Percentiles rank a stretch among this genome's conserved stretches.
Conservation (phyloP, 805 yeast species). For the Metschnikowia anglica region DNA sequence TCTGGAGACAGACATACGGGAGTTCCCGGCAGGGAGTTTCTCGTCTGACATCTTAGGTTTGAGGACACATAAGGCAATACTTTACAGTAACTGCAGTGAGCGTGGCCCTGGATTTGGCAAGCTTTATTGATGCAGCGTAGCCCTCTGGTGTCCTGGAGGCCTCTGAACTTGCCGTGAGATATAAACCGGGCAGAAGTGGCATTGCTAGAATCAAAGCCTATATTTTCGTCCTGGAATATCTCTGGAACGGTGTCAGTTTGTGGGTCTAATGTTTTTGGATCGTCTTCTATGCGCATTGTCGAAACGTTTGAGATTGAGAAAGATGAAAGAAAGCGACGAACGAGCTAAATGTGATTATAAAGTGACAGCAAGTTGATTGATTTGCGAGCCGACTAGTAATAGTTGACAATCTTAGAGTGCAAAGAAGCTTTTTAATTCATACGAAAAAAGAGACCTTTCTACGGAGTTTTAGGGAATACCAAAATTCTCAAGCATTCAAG, state of each 20-base stretch:
- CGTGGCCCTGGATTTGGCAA: slow-evolving; percentile 14
- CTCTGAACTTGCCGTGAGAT: slow-evolving; percentile 23
- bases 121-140: slow-evolving; percentile 19
- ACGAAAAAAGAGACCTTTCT: neutral
- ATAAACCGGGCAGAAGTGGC: slow-evolving; percentile 3
- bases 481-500: neutral
- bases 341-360: slow-evolving; percentile 1
- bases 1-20: slow-evolving; percentile 2
- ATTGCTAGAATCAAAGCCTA: neutral
- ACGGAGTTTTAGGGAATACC: neutral
- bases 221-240: slow-evolving; percentile 2
- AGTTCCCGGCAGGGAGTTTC: slow-evolving; percentile 6
- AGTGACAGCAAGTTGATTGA: slow-evolving; percentile 1
- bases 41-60: slow-evolving; percentile 4
- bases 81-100: slow-evolving; percentile 17
- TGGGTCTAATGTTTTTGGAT: neutral
- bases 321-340: neutral
- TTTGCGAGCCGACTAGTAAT: slow-evolving; percentile 1
- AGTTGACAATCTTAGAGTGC: neutral
- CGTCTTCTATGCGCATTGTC: slow-evolving; percentile 1
- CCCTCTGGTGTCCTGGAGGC: slow-evolving; percentile 22
- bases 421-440: neutral
- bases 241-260: neutral
- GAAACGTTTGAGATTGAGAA: neutral
- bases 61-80: slow-evolving; percentile 20